Evolutionary conservation across 2,329 filamentous ascomycete species (phyloP).

Genomic region (Zarea fungicola): DNA sequence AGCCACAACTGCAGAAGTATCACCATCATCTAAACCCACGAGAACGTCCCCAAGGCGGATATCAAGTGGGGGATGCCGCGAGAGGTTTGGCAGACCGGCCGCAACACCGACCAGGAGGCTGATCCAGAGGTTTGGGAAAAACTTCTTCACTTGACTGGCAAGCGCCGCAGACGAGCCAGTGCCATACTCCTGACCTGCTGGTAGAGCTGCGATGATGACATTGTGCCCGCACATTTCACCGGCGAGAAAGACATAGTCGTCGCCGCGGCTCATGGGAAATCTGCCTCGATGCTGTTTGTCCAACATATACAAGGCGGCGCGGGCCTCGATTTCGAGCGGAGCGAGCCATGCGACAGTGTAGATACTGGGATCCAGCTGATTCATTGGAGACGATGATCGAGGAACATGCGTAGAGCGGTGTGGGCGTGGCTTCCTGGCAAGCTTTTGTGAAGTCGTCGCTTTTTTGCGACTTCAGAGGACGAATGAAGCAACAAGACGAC

Average conservation of each 20-base stretch:
- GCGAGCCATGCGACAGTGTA: neutral
- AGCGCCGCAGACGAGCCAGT: conserved; percentile 28
- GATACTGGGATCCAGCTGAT: too few relatives aligned
- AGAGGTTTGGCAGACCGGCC: conserved; percentile 27
- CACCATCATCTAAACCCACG: conserved; percentile 22
- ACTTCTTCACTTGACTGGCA: conserved; percentile 26
- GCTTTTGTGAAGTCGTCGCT: too few relatives aligned
- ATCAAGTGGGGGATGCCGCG: conserved; percentile 21
- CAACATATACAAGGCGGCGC: conserved; percentile 29
- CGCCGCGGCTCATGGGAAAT: conserved; percentile 25
- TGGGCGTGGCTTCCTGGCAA: too few relatives aligned
- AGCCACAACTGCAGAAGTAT: conserved; percentile 23
- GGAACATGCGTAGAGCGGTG: too few relatives aligned
- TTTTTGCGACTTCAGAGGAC: too few relatives aligned
- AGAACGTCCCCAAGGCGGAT: conserved; percentile 34
- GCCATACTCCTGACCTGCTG: conserved; percentile 28
- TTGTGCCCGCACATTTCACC: conserved; percentile 32
- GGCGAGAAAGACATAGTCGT: conserved; percentile 32
- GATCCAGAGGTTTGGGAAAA: conserved; percentile 31
- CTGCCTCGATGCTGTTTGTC: conserved; percentile 26
- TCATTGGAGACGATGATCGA: too few relatives aligned
- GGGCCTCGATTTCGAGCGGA: conserved; percentile 25
- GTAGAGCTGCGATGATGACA: conserved; percentile 28
- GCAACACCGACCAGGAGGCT: conserved; percentile 31
- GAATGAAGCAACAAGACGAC: too few relatives aligned